Conservation (phyloP, 2,329 filamentous ascomycete species). For the Plenodomus tracheiphilus region DNA sequence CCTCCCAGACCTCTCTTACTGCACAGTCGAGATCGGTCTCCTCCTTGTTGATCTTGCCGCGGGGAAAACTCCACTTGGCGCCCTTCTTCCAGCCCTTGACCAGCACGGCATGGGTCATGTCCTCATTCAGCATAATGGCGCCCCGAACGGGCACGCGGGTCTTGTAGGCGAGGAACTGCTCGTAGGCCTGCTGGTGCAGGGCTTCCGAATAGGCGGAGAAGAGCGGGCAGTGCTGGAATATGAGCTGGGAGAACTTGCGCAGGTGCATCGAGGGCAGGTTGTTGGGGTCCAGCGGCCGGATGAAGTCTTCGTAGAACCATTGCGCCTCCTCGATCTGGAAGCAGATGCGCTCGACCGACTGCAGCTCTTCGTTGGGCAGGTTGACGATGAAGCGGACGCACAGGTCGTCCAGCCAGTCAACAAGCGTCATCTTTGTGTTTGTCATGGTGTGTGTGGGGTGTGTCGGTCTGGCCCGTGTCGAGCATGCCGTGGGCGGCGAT, state of each 20-base stretch:
- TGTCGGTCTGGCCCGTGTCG: conserved; percentile 53
- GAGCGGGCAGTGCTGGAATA: conserved; percentile 92
- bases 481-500: conserved; percentile 58
- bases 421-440: conserved; percentile 79
- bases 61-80: conserved; percentile 93
- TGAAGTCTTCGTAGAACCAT: conserved; percentile 99
- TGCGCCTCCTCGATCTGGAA: conserved; percentile 99
- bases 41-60: conserved; percentile 98
- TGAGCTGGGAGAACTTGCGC: conserved; percentile 81
- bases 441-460: conserved; percentile 58
- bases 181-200: conserved; percentile 80
- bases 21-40: conserved; percentile 94
- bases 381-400: conserved; percentile 99
- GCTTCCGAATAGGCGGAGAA: conserved; percentile 78
- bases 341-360: conserved; percentile 89
- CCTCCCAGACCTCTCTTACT: conserved; percentile 90
- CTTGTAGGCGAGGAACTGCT: conserved; percentile 93
- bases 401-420: conserved; percentile 97
- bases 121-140: conserved; percentile 86
- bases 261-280: conserved; percentile 82
- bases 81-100: conserved; percentile 99
- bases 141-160: conserved; percentile 90
- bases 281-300: conserved; percentile 82
- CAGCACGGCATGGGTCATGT: conserved; percentile 91
- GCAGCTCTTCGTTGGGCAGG: conserved; percentile 86